Percentiles rank a stretch among this genome's conserved stretches.
phyloP scores from a whole-genome alignment of 106 monocot genomes.

The Narthecium ossifragum region DNA sequence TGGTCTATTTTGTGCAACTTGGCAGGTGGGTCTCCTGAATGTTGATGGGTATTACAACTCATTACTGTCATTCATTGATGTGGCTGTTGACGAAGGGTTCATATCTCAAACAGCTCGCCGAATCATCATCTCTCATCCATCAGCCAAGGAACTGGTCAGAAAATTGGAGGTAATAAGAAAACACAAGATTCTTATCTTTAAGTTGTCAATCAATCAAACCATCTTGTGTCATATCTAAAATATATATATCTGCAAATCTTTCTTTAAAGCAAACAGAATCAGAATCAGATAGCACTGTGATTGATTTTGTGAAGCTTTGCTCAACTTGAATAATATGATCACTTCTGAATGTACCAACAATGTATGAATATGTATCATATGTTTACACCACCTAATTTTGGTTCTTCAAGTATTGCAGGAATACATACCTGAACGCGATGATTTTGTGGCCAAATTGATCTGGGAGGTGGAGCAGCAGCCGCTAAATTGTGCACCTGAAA shows the following conservation, averaged over 20 bases:
- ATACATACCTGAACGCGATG: conserved; percentile 27
- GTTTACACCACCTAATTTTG: too few relatives aligned
- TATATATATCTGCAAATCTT: too few relatives aligned
- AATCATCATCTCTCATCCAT: conserved; percentile 46
- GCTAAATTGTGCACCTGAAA: conserved; percentile 5
- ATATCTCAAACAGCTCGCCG: conserved; percentile 33
- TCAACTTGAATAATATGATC: too few relatives aligned
- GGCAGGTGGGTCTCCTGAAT: conserved; percentile 61
- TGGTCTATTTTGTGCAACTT: background rate
- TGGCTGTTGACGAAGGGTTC: conserved; percentile 57
- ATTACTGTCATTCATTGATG: conserved; percentile 44
- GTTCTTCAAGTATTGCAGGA: too few relatives aligned
- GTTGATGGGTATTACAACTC: conserved; percentile 63
- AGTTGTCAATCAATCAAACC: too few relatives aligned
- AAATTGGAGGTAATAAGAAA: conserved; percentile 44
- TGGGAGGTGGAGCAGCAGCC: conserved; percentile 24
- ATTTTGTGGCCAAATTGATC: conserved; percentile 19
- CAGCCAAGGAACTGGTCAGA: conserved; percentile 46
- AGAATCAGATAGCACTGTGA: too few relatives aligned
- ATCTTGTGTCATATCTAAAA: too few relatives aligned
- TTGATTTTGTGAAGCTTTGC: too few relatives aligned
- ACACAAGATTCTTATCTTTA: too few relatives aligned
- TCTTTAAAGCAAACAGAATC: too few relatives aligned
- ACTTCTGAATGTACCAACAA: too few relatives aligned
- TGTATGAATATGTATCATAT: too few relatives aligned